Percentiles rank a stretch among this genome's conserved stretches.
Conservation (phyloP, 306 rosid species). For the Gastrolobium villosum region DNA sequence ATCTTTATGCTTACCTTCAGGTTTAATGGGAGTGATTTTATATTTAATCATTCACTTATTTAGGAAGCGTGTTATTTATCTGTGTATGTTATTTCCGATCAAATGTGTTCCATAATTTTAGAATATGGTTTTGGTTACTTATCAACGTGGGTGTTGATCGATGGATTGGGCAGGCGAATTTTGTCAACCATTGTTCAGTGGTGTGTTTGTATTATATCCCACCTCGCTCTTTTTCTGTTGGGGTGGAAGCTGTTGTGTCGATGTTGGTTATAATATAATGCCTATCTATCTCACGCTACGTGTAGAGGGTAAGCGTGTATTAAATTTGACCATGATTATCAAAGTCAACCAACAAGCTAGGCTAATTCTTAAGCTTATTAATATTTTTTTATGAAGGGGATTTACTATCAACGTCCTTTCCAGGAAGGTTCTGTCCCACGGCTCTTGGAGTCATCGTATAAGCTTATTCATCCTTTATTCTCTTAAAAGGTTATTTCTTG, state of each 20-base stretch:
- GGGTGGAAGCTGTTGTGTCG: neutral
- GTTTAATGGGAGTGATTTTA: no score
- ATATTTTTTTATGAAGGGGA: no score
- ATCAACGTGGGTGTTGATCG: no score
- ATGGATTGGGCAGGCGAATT: neutral
- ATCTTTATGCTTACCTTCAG: no score
- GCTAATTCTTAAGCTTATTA: neutral
- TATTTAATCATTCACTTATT: slow-evolving; percentile 11
- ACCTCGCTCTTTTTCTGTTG: neutral
- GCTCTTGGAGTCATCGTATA: neutral
- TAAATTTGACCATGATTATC: neutral
- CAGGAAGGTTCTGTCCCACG: neutral
- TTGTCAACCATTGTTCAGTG: neutral
- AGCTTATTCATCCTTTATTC: neutral
- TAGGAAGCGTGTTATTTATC: slow-evolving; percentile 4
- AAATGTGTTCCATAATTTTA: neutral
- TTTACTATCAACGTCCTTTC: neutral
- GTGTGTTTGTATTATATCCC: slow-evolving; percentile 1
- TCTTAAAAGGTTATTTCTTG: neutral
- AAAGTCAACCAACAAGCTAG: neutral
- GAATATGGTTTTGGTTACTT: no score
- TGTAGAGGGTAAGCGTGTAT: neutral
- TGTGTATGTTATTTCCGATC: slow-evolving; percentile 12
- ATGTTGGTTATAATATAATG: neutral
- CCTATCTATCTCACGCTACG: neutral